Base-by-base conservation (phyloP, 768 basidiomycete genomes). In the Lepiota venenata region DNA sequence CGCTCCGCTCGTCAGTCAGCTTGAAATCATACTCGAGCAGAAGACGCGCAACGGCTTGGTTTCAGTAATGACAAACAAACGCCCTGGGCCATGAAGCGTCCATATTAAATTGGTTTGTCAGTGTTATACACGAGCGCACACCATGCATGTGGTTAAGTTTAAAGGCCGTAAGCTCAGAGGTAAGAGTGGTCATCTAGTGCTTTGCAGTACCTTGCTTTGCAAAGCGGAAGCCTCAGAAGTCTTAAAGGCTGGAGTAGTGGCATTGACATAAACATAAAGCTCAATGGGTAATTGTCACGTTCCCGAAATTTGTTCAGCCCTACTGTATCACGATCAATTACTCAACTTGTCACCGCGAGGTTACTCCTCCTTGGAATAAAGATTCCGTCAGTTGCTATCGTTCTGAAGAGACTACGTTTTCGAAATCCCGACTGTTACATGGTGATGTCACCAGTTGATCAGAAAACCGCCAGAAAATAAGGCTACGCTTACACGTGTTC, bases 21-120 rank as follows among this genome's bases (percentile, higher is more conserved):
- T 71, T 74, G 46, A 80, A 56, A 57, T 75, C 75, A 55, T 73
- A 77, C 42, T 68, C 66, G 48, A 64, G 38, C n/a, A 81, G 57
- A n/a, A 76, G 56, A 37, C 77, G 67, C 0, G 78, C 76, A 39
- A 82, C 52, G 67, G 80, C 72, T 81, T 80, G 22, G 80, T 43
- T 55, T 74, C 72, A 5, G 55, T 62, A 0, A 73, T 67, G 2
- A 74, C 76, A 56, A 80, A 76, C 61, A 75, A 77, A 0, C 78
- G 69, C 15, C 76, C 71, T 5, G 74, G 71, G 38, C 67, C 58
- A 38, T 6, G 42, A 11, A 21, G n/a, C n/a, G n/a, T n/a, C 4
- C 27, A 29, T 29, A 9, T 10, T 14, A 4, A 8, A 29, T 16
- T 44, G 21, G 8, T 29, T 29, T 29, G 27, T 29, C 27, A 29